Base-by-base conservation (phyloP, 176 grass and related monocot species). In the Carex pumila region DNA sequence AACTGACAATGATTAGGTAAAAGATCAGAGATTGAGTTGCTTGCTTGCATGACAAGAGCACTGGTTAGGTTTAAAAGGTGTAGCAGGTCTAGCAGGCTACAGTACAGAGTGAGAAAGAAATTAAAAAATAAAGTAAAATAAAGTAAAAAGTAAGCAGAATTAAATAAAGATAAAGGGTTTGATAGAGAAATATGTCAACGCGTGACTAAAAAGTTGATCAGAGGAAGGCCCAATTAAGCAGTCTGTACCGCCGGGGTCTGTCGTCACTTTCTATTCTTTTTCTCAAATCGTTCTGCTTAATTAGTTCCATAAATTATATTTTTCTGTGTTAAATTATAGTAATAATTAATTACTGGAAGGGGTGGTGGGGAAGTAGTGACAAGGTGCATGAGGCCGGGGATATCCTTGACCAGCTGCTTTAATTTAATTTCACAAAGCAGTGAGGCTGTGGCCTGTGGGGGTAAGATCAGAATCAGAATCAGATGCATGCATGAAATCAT, bases 151-250 rank as follows among this genome's bases (percentile, higher is more conserved):
- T 41, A 39, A 67, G 47, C 37, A 65, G 79, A 82, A 87, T 70
- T 78, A 82, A 71, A 13, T 39, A 82, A 87, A 82, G 63, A 61
- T 82, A 87, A 87, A 82, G 49, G n/a, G n/a, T 17, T 68, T 37
- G 71, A 80, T 84, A 65, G 39, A 89, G 41, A 54, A 60, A 30
- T 6, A 88, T 90, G 91, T 97, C 91, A 97, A 97, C 91, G 86
- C 94, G 89, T 89, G 89, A 83, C 80, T 62, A 84, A 85, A 97
- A 97, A 93, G 91, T 87, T 78, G 55, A 77, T 57, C 85, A 70
- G 73, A 83, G 71, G 84, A 52, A 68, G 82, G 43, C 41, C 71
- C 64, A 62, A n/a, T n/a, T n/a, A n/a, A 72, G 22, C 9, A 54
- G 17, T 84, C 61, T 79, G 61, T 75, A 77, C 32, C 67, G 0